Conservation (phyloP, 2,329 filamentous ascomycete genomes). For the Trichoderma atrobrunneum region DNA sequence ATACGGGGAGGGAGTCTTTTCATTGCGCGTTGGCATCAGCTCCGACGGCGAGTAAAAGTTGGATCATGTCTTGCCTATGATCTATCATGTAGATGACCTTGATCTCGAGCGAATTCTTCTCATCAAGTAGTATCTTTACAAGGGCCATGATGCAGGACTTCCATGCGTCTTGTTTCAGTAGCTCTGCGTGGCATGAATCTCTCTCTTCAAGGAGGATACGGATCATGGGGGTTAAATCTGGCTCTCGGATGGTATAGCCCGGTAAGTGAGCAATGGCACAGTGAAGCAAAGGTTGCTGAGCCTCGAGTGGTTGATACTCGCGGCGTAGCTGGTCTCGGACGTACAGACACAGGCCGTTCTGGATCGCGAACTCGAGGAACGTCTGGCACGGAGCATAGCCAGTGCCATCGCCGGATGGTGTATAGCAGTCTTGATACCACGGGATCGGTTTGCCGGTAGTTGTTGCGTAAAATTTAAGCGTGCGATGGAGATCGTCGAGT, state of each 20-base stretch:
- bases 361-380: background rate
- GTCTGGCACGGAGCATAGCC: background rate
- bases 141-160: background rate
- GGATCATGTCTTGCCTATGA: background rate
- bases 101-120: background rate
- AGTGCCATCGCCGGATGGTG: background rate
- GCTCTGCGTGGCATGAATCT: background rate
- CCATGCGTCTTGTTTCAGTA: background rate
- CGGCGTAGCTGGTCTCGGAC: background rate
- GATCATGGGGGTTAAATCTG: background rate
- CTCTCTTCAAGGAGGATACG: background rate
- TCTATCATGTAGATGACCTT: too few species aligned
- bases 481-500: background rate
- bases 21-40: background rate
- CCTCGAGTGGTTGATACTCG: background rate
- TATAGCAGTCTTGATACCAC: background rate
- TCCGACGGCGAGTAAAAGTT: background rate
- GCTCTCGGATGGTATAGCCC: background rate
- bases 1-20: background rate
- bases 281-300: background rate
- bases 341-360: background rate
- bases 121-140: background rate
- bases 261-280: background rate
- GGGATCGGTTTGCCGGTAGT: background rate
- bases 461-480: background rate